Percentiles rank a stretch among this genome's conserved stretches.
phyloP scores from a whole-genome alignment of 805 yeast genomes.

The Wickerhamomyces mucosus region DNA sequence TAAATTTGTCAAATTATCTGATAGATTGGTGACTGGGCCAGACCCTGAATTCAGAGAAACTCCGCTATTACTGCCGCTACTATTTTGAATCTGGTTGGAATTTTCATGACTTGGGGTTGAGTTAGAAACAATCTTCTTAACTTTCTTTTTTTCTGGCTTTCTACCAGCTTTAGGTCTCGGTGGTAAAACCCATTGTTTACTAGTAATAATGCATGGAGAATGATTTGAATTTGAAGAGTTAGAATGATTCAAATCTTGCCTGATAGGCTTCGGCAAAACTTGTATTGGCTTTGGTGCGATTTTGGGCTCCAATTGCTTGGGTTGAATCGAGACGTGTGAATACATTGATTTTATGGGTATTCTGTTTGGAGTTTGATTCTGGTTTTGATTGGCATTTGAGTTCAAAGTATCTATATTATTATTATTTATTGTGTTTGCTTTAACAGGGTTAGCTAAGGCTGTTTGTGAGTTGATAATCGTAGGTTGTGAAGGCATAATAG shows the following conservation, averaged over 20 bases:
- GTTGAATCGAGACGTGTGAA: neutral
- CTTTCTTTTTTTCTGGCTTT: slow-evolving; percentile 28
- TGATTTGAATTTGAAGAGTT: slow-evolving; percentile 1
- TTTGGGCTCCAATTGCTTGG: slow-evolving; percentile 13
- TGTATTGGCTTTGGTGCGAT: slow-evolving; percentile 15
- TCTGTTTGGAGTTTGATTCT: neutral
- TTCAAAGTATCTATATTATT: neutral
- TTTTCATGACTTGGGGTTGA: too few species aligned
- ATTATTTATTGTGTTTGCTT: neutral
- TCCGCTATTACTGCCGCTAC: neutral
- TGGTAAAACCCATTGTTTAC: slow-evolving; percentile 75
- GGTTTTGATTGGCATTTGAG: neutral
- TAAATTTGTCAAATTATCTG: too few species aligned
- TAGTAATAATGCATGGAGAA: slow-evolving; percentile 29
- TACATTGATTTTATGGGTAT: neutral
- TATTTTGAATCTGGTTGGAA: slow-evolving; percentile 1
- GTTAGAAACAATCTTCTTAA: slow-evolving; percentile 4
- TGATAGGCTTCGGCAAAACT: slow-evolving; percentile 13
- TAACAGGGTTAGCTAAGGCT: slow-evolving; percentile 4
- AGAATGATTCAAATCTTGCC: too few species aligned
- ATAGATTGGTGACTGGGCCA: too few species aligned
- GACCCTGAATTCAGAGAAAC: too few species aligned
- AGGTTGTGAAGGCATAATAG: too few species aligned
- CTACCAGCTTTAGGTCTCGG: slow-evolving; percentile 75
- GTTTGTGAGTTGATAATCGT: slow-evolving; percentile 5